These are phyloP conservation scores for Phytophthora capsici DNA, from an alignment of 352 stramenopile species.

Conservation along the genomic window DNA sequence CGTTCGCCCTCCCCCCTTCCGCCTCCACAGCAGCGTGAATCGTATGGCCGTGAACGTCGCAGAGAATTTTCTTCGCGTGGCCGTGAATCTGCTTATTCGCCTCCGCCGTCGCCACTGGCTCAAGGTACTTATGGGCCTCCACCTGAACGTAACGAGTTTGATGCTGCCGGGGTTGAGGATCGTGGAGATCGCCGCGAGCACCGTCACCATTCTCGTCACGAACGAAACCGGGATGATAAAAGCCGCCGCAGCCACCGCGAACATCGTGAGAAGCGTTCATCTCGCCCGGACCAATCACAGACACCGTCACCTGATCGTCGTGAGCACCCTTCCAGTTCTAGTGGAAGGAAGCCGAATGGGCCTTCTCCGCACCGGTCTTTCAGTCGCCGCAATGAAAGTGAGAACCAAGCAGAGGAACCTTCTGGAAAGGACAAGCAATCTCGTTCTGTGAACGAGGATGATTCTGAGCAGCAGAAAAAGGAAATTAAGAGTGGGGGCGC, in stretches of 20 bases:
- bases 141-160: conserved; percentile 26
- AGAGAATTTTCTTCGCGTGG: conserved; percentile 27
- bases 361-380: conserved; percentile 39
- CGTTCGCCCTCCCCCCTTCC: conserved; percentile 27
- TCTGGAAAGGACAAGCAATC: conserved; percentile 27
- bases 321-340: conserved; percentile 31
- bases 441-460: conserved; percentile 36
- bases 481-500: conserved; percentile 37
- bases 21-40: conserved; percentile 26
- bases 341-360: conserved; percentile 36
- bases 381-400: conserved; percentile 30
- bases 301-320: conserved; percentile 50
- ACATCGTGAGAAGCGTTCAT: conserved; percentile 35
- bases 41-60: conserved; percentile 27
- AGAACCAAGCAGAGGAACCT: conserved; percentile 30
- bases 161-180: conserved; percentile 10
- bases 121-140: conserved; percentile 15
- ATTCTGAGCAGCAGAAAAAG: conserved; percentile 37
- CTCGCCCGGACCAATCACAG: conserved; percentile 36
- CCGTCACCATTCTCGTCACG: conserved; percentile 31
- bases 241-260: conserved; percentile 39
- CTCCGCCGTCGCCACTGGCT: conserved; percentile 36
- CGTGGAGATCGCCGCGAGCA: conserved; percentile 34
- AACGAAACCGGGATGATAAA: conserved; percentile 47
- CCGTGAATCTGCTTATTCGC: conserved; percentile 32